phyloP scores from a whole-genome alignment of 768 basidiomycete genomes.

The Lentinula aciculospora region DNA sequence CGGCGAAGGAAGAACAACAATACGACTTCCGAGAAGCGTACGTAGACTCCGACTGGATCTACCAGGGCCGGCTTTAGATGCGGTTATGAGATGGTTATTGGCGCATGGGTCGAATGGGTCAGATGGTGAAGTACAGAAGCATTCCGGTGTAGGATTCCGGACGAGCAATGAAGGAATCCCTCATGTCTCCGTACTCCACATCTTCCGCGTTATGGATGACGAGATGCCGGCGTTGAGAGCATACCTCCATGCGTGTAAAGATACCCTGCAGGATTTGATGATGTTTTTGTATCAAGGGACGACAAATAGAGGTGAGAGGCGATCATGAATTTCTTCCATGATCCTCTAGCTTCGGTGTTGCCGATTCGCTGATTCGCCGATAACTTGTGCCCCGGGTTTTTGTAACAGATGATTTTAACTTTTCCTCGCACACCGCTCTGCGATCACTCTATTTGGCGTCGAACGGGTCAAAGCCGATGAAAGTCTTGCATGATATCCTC shows the following conservation, averaged over 20 bases:
- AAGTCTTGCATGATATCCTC: neutral
- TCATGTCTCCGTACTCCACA: neutral
- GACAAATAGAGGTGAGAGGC: neutral
- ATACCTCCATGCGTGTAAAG: neutral
- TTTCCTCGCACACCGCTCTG: neutral
- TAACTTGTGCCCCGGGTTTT: too few relatives aligned
- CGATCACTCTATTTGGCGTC: neutral
- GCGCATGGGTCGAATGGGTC: neutral
- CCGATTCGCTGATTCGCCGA: neutral
- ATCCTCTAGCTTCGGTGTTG: neutral
- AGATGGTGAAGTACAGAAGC: neutral
- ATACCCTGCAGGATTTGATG: neutral
- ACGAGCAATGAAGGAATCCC: neutral
- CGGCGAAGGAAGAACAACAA: neutral
- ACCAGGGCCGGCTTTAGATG: neutral
- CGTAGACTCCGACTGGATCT: neutral
- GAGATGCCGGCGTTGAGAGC: neutral
- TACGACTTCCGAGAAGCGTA: neutral
- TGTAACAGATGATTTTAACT: neutral
- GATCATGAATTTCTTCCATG: too few relatives aligned
- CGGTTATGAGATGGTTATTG: neutral
- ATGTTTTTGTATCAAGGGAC: neutral
- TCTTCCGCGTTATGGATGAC: neutral
- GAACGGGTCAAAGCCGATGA: constrained; percentile 1
- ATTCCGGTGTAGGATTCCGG: neutral